Conservation (phyloP, 805 yeast species). For the Ogataea pilisensis region DNA sequence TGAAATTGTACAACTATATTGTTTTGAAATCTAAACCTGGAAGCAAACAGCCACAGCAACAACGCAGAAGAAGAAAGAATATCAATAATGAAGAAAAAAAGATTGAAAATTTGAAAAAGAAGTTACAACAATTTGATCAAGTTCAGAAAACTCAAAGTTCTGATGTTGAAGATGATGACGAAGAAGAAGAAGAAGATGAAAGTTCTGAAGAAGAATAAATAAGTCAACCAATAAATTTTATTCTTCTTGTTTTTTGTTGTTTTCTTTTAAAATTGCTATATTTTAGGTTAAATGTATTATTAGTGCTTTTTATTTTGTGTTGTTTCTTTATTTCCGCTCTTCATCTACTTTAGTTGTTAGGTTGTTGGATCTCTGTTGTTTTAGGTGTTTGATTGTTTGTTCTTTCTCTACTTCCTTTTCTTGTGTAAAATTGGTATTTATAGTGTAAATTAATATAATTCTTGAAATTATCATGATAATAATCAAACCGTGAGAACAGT, state of each 20-base stretch:
- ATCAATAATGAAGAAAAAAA: constrained; percentile 65
- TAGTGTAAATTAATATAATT: constrained; percentile 16
- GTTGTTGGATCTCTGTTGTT: neutral
- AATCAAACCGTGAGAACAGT: too few species aligned
- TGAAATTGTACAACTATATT: constrained; percentile 81
- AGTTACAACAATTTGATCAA: constrained; percentile 66
- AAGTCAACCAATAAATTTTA: neutral
- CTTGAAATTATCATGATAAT: neutral
- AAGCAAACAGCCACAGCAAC: constrained; percentile 28
- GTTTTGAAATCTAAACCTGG: constrained; percentile 39
- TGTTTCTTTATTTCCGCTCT: too few species aligned
- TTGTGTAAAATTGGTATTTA: constrained; percentile 14
- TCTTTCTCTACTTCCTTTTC: neutral
- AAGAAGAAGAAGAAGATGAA: constrained; percentile 47
- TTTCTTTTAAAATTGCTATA: neutral
- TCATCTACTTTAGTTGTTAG: too few species aligned
- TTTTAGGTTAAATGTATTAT: neutral
- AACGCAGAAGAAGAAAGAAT: constrained; percentile 42
- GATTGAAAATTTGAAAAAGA: constrained; percentile 67
- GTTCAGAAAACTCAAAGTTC: constrained; percentile 58
- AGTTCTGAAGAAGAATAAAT: constrained; percentile 29
- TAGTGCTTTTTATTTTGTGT: neutral
- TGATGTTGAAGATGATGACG: constrained; percentile 55
- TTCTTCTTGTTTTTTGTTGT: constrained; percentile 1
- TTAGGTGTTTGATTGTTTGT: neutral